Conservation (phyloP, 2,329 filamentous ascomycete genomes). For the Cladosporium cucumerinum region DNA sequence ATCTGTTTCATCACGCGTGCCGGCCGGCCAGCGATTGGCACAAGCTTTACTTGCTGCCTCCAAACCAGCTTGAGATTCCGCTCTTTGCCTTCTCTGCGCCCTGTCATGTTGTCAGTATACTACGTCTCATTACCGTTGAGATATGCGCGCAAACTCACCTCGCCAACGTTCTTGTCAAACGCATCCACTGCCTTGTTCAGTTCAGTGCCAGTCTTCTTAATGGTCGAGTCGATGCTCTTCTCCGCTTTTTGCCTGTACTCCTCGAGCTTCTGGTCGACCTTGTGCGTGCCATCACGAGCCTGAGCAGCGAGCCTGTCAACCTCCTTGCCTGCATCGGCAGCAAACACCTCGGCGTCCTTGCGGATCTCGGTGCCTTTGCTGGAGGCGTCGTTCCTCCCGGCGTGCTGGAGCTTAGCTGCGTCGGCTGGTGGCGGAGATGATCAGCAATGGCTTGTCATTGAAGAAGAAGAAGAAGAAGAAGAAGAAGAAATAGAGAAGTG, state of each 20-base stretch:
- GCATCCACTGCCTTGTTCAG: constrained; percentile 62
- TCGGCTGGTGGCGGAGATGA: constrained; percentile 59
- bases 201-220: constrained; percentile 60
- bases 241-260: constrained; percentile 48
- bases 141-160: constrained; percentile 23
- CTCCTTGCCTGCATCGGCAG: constrained; percentile 44
- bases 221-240: constrained; percentile 58
- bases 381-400: constrained; percentile 64
- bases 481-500: too few relatives aligned
- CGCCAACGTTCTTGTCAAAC: constrained; percentile 72
- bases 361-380: constrained; percentile 60
- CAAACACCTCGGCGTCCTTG: constrained; percentile 57
- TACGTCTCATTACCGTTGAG: constrained; percentile 16
- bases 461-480: too few relatives aligned
- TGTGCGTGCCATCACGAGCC: constrained; percentile 20
- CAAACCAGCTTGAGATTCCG: constrained; percentile 82
- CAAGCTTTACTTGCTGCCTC: constrained; percentile 33
- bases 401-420: constrained; percentile 64
- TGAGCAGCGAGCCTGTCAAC: constrained; percentile 47
- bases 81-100: constrained; percentile 78
- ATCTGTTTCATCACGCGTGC: background rate
- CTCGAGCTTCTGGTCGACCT: constrained; percentile 25
- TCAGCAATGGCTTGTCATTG: background rate
- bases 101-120: constrained; percentile 45
- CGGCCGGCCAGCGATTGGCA: background rate